Base-by-base conservation (phyloP, 2,329 filamentous ascomycete genomes). In the Fusarium bulbicola region DNA sequence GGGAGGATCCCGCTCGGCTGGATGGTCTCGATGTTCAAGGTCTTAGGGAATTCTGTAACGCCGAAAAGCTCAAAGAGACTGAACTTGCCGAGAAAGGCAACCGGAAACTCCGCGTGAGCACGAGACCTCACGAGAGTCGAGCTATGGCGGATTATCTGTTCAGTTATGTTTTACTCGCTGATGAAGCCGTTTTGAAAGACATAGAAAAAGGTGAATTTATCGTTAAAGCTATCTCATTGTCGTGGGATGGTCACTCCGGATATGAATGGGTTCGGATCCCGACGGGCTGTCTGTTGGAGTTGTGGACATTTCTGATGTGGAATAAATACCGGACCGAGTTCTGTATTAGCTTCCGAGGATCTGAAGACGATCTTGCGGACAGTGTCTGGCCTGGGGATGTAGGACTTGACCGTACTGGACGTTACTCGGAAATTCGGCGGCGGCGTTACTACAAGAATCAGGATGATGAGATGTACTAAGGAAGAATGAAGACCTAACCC, bases 181-280 rank as follows among this genome's bases (percentile, higher is more conserved):
- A 64, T 13, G 32, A 61, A 7, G 37, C 37, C 1, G 28, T 20
- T 26, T 21, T 64, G 1, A 52, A 63, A 4, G 60, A 68, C 4
- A 57, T 73, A 18, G 59, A 37, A 1, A 60, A 40, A 0, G 62
- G 58, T 0, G 30, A 50, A 21, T 71, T 28, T 8, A 0, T 71
- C 11, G 30, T 71, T 0, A 74, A 73, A n/a, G 34, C 58, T 2
- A 11, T 74, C 6, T 61, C 37, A 0, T 36, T 63, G 6, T 4
- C 4, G 1, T n/a, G 26, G 37, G 20, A 32, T 15, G 24, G 40
- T 6, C 7, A 59, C 39, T 3, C 37, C 6, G 47, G 60, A 7
- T 46, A 15, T 9, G 68, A 58, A 8, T 72, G 58, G 70, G 13
- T 49, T 34, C 46, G 61, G 0, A 63, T 70, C 45, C 63, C 59